Base-by-base conservation (phyloP, 2,329 filamentous ascomycete genomes). In the Trichoderma lentiforme region DNA sequence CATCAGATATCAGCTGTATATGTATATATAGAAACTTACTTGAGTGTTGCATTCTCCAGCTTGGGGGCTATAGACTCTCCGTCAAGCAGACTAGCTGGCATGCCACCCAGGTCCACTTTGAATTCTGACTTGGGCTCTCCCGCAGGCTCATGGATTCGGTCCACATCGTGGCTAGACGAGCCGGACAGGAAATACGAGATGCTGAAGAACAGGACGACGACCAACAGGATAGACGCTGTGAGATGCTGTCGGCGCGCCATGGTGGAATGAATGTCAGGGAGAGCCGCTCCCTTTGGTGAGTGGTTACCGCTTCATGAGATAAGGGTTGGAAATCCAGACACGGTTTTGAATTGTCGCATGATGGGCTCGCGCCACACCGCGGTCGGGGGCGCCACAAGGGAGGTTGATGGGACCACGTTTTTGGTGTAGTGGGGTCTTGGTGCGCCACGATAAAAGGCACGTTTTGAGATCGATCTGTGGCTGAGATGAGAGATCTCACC, bases 1-100 rank as follows among this genome's bases (percentile, higher is more conserved):
- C 43, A 51, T 14, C 47, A 24, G 21, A 53, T 53, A 9, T 24
- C 11, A 58, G 30, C 34, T 9, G 56, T 39, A 0, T 36, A 12
- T 32, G 32, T 51, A 26, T 14, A 43, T 62, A 36, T 21, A 34
- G 64, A 53, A 43, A 78, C 85, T 64, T 84, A 92, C 90, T 95
- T 96, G 69, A 89, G 84, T 7, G 93, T 96, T 73, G 91, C 92
- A 82, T 96, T 96, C 78, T 93, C 93, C 68, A 96, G 84, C 82
- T 93, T 94, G 1, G 92, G 91, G 65, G 93, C 93, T 77, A 94
- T 95, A 4, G 90, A 91, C 70, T 89, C 89, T 71, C 92, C 92
- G 21, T 86, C 85, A 26, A 94, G 84, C 21, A 91, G 81, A 57
- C 81, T 81, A 30, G 83, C 80, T 1, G 87, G 82, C 32, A 88